phyloP scores from a whole-genome alignment of 495 filamentous ascomycete genomes.

The Penicillium arizonense region DNA sequence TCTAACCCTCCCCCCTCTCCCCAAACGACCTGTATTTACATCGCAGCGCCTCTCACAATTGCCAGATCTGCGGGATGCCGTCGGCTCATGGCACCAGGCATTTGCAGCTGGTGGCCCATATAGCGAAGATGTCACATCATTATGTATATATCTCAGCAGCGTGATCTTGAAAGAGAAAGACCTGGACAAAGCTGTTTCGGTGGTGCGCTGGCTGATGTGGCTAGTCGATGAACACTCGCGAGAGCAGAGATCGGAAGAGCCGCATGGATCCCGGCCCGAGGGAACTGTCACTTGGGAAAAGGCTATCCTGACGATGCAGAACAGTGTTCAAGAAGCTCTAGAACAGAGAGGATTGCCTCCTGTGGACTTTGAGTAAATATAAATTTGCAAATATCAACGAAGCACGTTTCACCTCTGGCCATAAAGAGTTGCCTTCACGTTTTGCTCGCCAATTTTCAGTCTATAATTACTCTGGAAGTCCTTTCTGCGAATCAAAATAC shows the following conservation, averaged over 20 bases:
- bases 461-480: too few species aligned
- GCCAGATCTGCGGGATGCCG: constrained; percentile 57
- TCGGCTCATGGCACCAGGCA: constrained; percentile 65
- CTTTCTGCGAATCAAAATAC: too few species aligned
- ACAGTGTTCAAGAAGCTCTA: constrained; percentile 59
- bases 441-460: too few species aligned
- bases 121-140: constrained; percentile 67
- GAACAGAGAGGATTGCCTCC: constrained; percentile 60
- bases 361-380: constrained; percentile 49
- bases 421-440: too few species aligned
- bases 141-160: constrained; percentile 63
- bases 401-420: too few species aligned
- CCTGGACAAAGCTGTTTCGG: constrained; percentile 67
- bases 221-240: constrained; percentile 54
- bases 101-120: constrained; percentile 72
- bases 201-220: constrained; percentile 72
- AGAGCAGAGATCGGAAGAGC: constrained; percentile 2
- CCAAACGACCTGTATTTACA: constrained; percentile 63
- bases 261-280: constrained; percentile 8
- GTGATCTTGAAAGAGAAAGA: constrained; percentile 74
- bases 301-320: constrained; percentile 55
- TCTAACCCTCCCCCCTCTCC: constrained; percentile 49
- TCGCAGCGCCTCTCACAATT: constrained; percentile 53
- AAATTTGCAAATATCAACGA: background rate
- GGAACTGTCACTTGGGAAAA: constrained; percentile 40